Conservation (phyloP, 108 stramenopile genomes). For the Cyclotella cryptica region DNA sequence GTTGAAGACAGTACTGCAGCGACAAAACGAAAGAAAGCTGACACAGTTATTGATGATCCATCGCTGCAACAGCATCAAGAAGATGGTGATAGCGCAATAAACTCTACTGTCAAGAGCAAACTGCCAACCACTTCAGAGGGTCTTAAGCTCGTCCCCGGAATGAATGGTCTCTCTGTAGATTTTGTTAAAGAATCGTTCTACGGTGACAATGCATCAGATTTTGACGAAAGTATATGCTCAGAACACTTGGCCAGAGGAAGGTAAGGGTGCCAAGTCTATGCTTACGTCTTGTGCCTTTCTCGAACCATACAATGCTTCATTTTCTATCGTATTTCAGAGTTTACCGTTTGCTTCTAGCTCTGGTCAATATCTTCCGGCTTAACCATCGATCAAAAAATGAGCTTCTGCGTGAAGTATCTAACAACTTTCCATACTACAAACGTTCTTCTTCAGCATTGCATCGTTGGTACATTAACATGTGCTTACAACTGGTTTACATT, state of each 20-base stretch:
- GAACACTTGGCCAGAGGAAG: conserved; percentile 45
- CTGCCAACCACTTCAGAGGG: conserved; percentile 19
- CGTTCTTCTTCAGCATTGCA: conserved; percentile 39
- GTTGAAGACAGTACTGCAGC: neutral
- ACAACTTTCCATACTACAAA: conserved; percentile 57
- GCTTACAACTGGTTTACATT: conserved; percentile 45
- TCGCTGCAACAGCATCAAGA: too few relatives aligned
- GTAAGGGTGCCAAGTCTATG: conserved; percentile 5
- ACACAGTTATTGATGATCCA: too few relatives aligned
- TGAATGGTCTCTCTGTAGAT: conserved; percentile 48
- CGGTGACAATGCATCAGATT: neutral
- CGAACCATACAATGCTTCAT: neutral
- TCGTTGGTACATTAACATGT: conserved; percentile 49
- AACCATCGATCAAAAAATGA: conserved; percentile 48
- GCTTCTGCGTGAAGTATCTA: conserved; percentile 41
- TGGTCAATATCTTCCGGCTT: conserved; percentile 48
- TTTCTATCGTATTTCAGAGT: conserved; percentile 28
- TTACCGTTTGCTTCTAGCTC: conserved; percentile 39
- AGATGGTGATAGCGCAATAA: neutral
- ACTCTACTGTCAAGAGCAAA: neutral
- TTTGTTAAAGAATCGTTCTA: conserved; percentile 44
- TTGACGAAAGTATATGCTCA: conserved; percentile 40
- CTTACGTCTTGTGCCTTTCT: neutral
- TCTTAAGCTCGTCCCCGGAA: conserved; percentile 43
- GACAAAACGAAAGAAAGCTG: conserved; percentile 8